Conservation (phyloP, 305 asterid species). For the Coffea humblotiana region DNA sequence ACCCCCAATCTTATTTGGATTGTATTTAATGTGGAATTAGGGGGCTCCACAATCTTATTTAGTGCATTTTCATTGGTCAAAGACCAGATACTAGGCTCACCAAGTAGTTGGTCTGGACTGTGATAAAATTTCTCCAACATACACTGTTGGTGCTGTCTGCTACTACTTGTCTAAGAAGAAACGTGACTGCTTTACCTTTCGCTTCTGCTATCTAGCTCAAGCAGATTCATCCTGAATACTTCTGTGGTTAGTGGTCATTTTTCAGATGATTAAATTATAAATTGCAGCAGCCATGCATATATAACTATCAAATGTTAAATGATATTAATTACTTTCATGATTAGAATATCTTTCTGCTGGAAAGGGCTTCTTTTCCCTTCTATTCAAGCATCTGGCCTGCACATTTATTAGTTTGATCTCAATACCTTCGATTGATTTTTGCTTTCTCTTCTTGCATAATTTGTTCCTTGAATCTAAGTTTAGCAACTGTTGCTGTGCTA, state of each 20-base stretch:
- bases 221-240: not conserved
- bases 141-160: not conserved
- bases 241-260: not conserved
- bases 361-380: not conserved
- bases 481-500: not conserved
- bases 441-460: not conserved
- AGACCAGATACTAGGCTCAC: too few relatives aligned
- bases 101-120: too few relatives aligned
- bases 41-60: too few relatives aligned
- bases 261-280: not conserved
- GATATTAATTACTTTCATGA: not conserved
- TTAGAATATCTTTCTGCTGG: not conserved
- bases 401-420: not conserved
- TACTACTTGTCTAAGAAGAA: not conserved
- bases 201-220: not conserved
- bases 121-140: not conserved
- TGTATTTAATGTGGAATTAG: too few relatives aligned
- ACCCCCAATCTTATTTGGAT: too few relatives aligned
- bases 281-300: not conserved
- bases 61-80: too few relatives aligned
- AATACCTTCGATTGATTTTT: not conserved
- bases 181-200: not conserved
- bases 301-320: not conserved
- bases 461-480: not conserved
- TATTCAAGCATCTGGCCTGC: not conserved